Base-by-base conservation (phyloP, 2,329 filamentous ascomycete species). In the Colletotrichum godetiae region DNA sequence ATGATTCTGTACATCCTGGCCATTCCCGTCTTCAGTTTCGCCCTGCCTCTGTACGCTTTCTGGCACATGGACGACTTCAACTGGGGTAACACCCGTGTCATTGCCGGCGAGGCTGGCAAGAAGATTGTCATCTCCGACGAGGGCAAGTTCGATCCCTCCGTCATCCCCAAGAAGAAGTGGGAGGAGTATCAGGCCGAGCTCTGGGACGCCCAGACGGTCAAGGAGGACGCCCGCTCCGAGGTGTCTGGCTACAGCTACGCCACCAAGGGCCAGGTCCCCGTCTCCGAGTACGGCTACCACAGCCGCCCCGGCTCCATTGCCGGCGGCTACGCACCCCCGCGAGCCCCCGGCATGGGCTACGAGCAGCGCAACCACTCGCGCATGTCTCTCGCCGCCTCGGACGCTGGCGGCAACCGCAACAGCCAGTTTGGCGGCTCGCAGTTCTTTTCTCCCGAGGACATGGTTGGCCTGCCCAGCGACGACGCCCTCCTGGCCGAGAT, bases 31-130 rank as follows among this genome's bases (percentile, higher is more conserved):
- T 99, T 98, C 88, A 92, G 94, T 56, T 95, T 97, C 75, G 95
- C 90, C 72, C 89, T 99, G 57, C 97, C 97, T 0, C 86, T 99
- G 33, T 98, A 98, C 83, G 89, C 96, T 62, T 99, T 99, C 90
- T 99, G 97, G 97, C 91, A 98, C 86, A 98, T 98, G 97, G 97
- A 99, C 83, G 97, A 99, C 85, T 99, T 99, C 90, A 94, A 93
- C 79, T 99, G 97, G 97, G 97, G 97, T 84, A 99, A 98, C 84
- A 99, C 97, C 53, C 96, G 97, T 91, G 91, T 99, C 71, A 95
- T 99, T 76, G 97, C 94, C 8, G 97, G 97, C 81, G 97, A 99
- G 82, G 92, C 93, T 82, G 97, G 97, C 76, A 93, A 95, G 82
- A 96, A 98, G 87, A 87, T 98, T 75, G 91, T 99, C 78, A 93